These are phyloP conservation scores for Haematococcus sp. DNA, from an alignment of 139 green algal genomes.

Conservation along the genomic window DNA sequence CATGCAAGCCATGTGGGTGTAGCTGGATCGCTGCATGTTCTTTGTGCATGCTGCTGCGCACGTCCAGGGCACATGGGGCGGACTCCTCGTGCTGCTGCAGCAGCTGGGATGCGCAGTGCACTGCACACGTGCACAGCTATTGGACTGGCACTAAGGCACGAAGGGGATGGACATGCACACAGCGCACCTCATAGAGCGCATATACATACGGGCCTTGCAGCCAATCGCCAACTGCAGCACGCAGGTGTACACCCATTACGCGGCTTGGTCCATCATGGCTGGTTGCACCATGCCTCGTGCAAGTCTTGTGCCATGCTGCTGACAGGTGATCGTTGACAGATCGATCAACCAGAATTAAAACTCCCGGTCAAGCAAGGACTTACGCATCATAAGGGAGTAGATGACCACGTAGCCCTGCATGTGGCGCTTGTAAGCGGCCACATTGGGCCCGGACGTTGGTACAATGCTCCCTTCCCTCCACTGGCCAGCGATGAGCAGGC, in stretches of 20 bases:
- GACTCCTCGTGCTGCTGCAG: no score
- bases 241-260: no score
- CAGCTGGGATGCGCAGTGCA: no score
- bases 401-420: constrained; percentile 92
- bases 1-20: no score
- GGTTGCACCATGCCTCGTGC: neutral
- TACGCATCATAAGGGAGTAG: constrained; percentile 97
- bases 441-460: constrained; percentile 9
- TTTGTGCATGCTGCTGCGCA: no score
- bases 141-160: no score
- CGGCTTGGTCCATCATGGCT: no score
- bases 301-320: neutral
- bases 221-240: constrained; percentile 91
- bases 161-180: no score
- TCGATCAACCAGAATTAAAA: neutral
- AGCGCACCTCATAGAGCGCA: constrained; percentile 82
- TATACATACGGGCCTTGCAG: constrained; percentile 98
- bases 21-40: no score
- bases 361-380: constrained; percentile 4
- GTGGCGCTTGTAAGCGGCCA: constrained; percentile 42
- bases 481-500: constrained; percentile 16
- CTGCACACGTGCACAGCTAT: no score
- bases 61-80: no score
- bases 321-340: neutral
- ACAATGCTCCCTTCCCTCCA: constrained; percentile 14